A percentile compares a stretch with the other conserved stretches of the same genome.
Evolutionary conservation across 768 basidiomycete species (phyloP).

Genomic region (Sporobolomyces phaffii): DNA sequence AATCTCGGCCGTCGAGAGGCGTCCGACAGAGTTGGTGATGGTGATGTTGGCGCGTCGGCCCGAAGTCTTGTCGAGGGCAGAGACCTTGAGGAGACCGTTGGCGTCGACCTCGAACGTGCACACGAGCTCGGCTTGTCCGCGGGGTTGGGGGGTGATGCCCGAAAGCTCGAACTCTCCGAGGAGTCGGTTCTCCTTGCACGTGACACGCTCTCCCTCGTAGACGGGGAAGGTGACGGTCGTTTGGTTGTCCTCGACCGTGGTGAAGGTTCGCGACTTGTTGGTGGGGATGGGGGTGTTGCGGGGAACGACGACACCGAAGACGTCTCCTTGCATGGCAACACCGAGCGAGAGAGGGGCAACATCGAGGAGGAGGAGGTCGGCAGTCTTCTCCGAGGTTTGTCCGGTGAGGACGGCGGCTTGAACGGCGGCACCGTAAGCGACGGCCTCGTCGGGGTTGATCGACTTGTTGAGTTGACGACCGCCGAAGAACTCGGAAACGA

Average conservation of each 20-base stretch:
- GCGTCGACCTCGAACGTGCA: conserved; percentile 99
- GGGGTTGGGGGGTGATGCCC: conserved; percentile 97
- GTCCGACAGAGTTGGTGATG: conserved; percentile 96
- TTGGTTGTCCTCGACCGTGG: conserved; percentile 99
- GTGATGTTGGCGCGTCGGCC: conserved; percentile 81
- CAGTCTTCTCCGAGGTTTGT: conserved; percentile 97
- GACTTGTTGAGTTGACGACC: conserved; percentile 98
- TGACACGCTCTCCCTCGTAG: conserved; percentile 99
- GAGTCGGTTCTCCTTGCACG: conserved; percentile 97
- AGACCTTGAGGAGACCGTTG: conserved; percentile 98
- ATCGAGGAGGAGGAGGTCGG: conserved; percentile 95
- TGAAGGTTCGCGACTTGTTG: conserved; percentile 98
- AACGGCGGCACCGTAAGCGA: conserved; percentile 98
- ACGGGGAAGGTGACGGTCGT: conserved; percentile 99
- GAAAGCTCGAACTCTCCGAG: conserved; percentile 99
- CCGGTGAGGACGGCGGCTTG: conserved; percentile 98
- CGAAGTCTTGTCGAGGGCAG: conserved; percentile 94
- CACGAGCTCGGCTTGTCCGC: conserved; percentile 97
- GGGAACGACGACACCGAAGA: conserved; percentile 98
- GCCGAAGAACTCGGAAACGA: conserved; percentile 97
- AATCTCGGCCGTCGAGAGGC: conserved; percentile 93
- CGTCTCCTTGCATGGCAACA: conserved; percentile 99
- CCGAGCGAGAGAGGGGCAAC: conserved; percentile 96
- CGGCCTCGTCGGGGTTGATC: conserved; percentile 99
- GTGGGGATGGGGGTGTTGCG: conserved; percentile 99